A percentile compares a stretch with the other conserved stretches of the same genome.
Evolutionary conservation across 2,329 filamentous ascomycete species (phyloP).

Genomic region (Stylonectria norvegica): DNA sequence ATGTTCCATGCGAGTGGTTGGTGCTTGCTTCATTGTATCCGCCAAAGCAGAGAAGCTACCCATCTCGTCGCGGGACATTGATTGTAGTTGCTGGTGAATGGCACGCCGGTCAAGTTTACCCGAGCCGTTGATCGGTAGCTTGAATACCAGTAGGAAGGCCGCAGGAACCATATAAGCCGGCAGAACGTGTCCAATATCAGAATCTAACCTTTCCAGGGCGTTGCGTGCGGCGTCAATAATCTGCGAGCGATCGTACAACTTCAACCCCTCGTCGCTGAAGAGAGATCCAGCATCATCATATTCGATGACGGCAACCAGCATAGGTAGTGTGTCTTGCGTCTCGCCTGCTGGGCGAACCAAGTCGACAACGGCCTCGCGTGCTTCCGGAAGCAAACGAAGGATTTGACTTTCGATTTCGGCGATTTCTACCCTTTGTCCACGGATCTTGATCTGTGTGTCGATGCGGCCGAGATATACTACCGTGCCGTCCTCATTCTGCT

Average conservation of each 20-base stretch:
- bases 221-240: not conserved
- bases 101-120: conserved; percentile 2
- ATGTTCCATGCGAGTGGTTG: conserved; percentile 1
- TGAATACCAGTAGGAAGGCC: conserved; percentile 2
- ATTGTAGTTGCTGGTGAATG: not conserved
- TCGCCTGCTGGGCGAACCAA: not conserved
- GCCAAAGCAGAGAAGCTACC: not conserved
- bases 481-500: conserved; percentile 1
- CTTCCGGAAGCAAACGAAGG: not conserved
- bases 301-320: not conserved
- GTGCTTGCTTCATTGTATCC: not conserved
- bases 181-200: not conserved
- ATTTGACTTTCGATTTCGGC: not conserved
- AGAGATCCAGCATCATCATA: not conserved
- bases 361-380: not conserved
- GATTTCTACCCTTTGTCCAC: conserved; percentile 1
- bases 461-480: conserved; percentile 3
- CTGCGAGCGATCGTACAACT: not conserved
- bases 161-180: conserved; percentile 7
- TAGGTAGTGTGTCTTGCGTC: not conserved
- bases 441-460: conserved; percentile 2
- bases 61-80: not conserved
- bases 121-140: not conserved
- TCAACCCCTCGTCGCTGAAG: not conserved
- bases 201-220: not conserved